Percentiles rank a stretch among this genome's conserved stretches.
These are phyloP conservation scores for Oryza brachyantha DNA, from an alignment of 176 grass and related monocot species.

Conservation along the genomic window DNA sequence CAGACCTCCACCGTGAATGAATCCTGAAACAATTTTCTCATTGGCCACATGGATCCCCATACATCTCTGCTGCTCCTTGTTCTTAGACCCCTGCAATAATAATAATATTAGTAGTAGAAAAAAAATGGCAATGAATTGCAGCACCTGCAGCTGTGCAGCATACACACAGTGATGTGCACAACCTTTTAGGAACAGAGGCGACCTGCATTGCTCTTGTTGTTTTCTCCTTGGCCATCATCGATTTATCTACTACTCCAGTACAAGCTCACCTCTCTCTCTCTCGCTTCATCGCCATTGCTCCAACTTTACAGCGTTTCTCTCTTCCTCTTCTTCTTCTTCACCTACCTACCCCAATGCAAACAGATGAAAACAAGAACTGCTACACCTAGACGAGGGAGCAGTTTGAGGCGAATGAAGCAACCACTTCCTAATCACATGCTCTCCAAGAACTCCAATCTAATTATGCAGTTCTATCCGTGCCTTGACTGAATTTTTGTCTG, in stretches of 20 bases:
- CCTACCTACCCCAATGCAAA: neutral
- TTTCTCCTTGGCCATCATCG: neutral
- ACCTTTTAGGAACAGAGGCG: neutral
- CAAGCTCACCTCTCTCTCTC: neutral
- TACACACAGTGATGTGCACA: neutral
- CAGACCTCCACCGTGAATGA: neutral
- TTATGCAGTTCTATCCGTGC: neutral
- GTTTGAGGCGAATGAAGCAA: neutral
- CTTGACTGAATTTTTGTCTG: neutral
- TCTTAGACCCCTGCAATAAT: neutral
- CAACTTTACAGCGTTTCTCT: conserved; percentile 1
- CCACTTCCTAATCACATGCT: conserved; percentile 24
- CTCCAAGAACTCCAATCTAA: neutral
- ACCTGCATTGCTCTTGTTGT: neutral
- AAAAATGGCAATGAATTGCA: neutral
- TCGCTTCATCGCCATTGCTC: neutral
- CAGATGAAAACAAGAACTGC: neutral
- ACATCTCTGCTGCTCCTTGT: neutral
- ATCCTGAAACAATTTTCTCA: no score
- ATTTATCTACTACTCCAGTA: no score
- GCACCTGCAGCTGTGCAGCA: neutral
- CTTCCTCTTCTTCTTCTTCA: conserved; percentile 5
- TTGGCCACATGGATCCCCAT: neutral
- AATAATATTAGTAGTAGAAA: no score
- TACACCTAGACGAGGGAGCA: neutral